Evolutionary conservation across 192 early-diverging fungal genomes (phyloP).

Genomic region (Polychytrium aggregatum): DNA sequence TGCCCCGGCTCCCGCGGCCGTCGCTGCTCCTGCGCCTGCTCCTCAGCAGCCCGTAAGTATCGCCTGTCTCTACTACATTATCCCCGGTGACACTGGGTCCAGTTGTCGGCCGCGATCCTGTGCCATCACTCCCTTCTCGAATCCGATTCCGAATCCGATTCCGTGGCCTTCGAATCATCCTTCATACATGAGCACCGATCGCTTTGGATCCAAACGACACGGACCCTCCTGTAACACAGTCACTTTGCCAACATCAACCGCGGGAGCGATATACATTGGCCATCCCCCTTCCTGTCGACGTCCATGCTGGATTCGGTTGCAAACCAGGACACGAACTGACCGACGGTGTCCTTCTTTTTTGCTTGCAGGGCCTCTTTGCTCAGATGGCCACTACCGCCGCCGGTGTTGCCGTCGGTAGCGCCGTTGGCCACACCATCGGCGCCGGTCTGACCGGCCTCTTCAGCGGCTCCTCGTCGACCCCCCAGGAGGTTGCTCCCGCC

Average conservation of each 20-base stretch:
- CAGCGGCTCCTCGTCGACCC: conserved; percentile 9
- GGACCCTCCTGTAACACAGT: not conserved
- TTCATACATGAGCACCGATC: too few species aligned
- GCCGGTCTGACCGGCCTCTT: conserved; percentile 30
- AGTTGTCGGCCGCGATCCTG: not conserved
- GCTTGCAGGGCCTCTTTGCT: conserved; percentile 41
- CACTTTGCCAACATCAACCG: not conserved
- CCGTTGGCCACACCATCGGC: conserved; percentile 41
- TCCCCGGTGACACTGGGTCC: not conserved
- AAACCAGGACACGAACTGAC: not conserved
- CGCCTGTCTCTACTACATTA: not conserved
- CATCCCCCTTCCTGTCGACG: not conserved
- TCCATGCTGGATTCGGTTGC: not conserved
- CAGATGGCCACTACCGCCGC: conserved; percentile 92
- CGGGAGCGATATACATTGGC: not conserved
- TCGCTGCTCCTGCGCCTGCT: conserved; percentile 21
- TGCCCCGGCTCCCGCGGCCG: conserved; percentile 10
- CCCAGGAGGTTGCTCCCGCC: conserved; percentile 24
- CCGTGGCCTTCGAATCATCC: too few species aligned
- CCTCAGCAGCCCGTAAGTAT: conserved; percentile 52
- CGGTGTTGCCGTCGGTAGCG: conserved; percentile 85
- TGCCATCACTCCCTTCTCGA: too few species aligned
- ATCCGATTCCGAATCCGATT: too few species aligned
- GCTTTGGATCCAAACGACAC: not conserved
- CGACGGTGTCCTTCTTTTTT: not conserved